Evolutionary conservation across 2,329 filamentous ascomycete species (phyloP), one percentile per base, ranked within the genome.

Genomic region (Colletotrichum musicola): DNA sequence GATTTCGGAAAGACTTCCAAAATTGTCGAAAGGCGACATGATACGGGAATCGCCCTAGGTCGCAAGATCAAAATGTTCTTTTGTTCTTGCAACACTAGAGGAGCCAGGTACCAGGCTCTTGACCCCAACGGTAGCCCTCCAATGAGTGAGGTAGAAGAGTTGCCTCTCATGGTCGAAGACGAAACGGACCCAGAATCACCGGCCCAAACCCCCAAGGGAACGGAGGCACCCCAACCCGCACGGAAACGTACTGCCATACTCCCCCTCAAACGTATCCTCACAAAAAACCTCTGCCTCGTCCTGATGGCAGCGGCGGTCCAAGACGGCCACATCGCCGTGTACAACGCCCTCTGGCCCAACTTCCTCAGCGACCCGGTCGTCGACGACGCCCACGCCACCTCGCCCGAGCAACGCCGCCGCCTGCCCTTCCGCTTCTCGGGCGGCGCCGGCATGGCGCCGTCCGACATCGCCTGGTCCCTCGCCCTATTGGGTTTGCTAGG

Each of bases 361-460:
- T 22, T 60, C 25, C 18, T 60, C 7, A 18, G n/a, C n/a, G 25
- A 38, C 20, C 57, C 57, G 1, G 57, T 60, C 10, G 16, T 46
- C 16, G 50, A n/a, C 57, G 13, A 50, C 9, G 57, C 30, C 18
- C 30, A 35, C 30, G 30, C 30, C 9, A 35, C 30, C 9, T 35
- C 30, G 30, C 44, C 25, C 2, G 27, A 50, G 35, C n/a, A 13
- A 2, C 18, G 14, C 7, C 30, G 57, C 13, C 6, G 6, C 3
- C 46, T 60, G 14, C 57, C 57, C 16, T 60, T 60, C 46, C 57
- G 46, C 14, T 60, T 60, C 18, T n/a, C 44, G 3, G 57, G 57
- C 14, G 57, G 57, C 44, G 57, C 57, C 14, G 57, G 57, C 7
- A 50, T 60, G 6, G n/a, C 6, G 20, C 44, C 57, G 0, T 12